Conservation (phyloP, 2,329 filamentous ascomycete species). For the Colletotrichum sp. region DNA sequence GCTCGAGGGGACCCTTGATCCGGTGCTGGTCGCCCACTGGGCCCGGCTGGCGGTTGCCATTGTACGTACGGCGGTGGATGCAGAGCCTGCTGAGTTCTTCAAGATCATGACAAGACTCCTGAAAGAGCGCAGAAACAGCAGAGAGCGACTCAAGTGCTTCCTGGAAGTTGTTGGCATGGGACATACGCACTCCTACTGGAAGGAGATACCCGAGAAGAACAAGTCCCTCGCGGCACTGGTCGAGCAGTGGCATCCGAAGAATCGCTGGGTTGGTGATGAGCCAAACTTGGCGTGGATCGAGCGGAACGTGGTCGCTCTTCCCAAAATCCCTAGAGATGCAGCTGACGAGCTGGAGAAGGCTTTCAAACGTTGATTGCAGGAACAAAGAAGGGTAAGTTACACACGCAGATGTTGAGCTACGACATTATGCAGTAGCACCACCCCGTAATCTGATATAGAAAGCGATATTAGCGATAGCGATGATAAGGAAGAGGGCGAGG, state of each 20-base stretch:
- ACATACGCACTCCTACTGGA: background rate
- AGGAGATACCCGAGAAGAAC: background rate
- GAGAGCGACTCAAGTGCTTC: background rate
- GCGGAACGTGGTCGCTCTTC: background rate
- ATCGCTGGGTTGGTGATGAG: background rate
- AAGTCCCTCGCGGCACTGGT: background rate
- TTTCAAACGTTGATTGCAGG: background rate
- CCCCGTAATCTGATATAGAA: background rate
- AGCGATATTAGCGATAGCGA: too few species aligned
- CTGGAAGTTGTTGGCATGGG: background rate
- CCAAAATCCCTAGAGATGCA: background rate
- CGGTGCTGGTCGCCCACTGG: background rate
- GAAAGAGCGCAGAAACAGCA: background rate
- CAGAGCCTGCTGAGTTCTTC: background rate
- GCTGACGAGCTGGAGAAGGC: background rate
- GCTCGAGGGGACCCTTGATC: conserved; percentile 8
- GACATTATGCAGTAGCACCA: background rate
- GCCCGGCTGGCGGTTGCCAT: background rate
- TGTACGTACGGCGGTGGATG: background rate
- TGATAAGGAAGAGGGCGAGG: too few species aligned
- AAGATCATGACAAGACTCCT: background rate
- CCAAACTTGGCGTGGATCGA: background rate
- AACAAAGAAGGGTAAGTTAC: background rate
- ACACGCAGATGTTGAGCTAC: background rate
- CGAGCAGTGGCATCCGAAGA: background rate